phyloP scores from a whole-genome alignment of 1,284 basidiomycete species.

The Anthracocystis panici-leucophaei region DNA sequence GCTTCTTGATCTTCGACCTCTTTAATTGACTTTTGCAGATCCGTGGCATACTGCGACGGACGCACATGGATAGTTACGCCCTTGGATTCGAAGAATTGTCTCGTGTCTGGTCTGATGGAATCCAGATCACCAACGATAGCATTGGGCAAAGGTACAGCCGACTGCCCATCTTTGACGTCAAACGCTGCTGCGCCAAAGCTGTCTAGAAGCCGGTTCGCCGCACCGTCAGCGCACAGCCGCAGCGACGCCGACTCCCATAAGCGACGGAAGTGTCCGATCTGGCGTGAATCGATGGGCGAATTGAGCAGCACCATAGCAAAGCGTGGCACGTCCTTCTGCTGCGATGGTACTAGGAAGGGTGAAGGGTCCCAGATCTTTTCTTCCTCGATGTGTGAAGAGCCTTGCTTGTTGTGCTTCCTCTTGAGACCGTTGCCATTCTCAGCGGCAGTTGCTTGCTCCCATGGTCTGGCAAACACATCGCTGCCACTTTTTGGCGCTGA shows the following conservation, averaged over 20 bases:
- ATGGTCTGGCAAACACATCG: conserved; percentile 25
- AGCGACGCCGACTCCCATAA: conserved; percentile 61
- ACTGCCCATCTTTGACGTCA: conserved; percentile 5
- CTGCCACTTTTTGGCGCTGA: background rate
- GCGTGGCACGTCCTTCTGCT: background rate
- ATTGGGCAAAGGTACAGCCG: conserved; percentile 74
- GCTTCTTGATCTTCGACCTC: conserved; percentile 75
- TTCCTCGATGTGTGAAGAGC: background rate
- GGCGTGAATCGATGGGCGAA: conserved; percentile 42
- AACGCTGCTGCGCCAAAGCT: conserved; percentile 70
- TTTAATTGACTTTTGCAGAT: conserved; percentile 89
- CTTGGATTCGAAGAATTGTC: conserved; percentile 77
- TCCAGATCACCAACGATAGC: conserved; percentile 94
- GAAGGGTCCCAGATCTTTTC: conserved; percentile 23
- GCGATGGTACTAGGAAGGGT: conserved; percentile 19
- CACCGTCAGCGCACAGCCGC: conserved; percentile 87
- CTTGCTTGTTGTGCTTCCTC: conserved; percentile 25
- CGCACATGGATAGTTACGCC: conserved; percentile 79
- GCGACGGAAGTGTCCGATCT: conserved; percentile 38
- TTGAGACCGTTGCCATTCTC: conserved; percentile 26
- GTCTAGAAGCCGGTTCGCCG: conserved; percentile 88
- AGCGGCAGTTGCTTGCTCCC: conserved; percentile 7
- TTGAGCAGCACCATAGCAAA: conserved; percentile 62
- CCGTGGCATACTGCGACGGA: conserved; percentile 84
- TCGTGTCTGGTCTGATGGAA: conserved; percentile 82